Evolutionary conservation across 73 alveolate species (phyloP).

Genomic region (Breviolum minutum): DNA sequence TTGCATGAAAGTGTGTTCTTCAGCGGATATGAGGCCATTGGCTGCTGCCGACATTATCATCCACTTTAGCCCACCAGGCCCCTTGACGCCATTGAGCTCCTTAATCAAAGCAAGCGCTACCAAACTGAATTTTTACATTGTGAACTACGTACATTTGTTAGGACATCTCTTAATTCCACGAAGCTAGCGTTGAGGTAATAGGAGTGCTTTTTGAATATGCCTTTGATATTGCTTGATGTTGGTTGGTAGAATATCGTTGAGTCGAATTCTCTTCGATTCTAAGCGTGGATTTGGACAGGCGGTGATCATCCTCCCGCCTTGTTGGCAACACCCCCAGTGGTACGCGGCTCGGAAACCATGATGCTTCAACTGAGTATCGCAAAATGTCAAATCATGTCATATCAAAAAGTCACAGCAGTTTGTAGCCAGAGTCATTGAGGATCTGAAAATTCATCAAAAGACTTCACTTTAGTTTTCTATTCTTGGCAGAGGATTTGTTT

Average conservation of each 20-base stretch:
- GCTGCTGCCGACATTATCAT: constrained; percentile 73
- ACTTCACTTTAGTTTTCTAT: neutral
- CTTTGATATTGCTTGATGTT: neutral
- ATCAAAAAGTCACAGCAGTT: too few relatives aligned
- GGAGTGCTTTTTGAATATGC: neutral
- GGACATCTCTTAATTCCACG: too few relatives aligned
- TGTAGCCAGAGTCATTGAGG: neutral
- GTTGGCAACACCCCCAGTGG: constrained; percentile 84
- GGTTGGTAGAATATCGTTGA: too few relatives aligned
- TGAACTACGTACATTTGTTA: too few relatives aligned
- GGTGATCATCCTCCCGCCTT: constrained; percentile 37
- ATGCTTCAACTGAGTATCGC: neutral
- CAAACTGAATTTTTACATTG: too few relatives aligned
- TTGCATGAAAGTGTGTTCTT: neutral
- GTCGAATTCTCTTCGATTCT: neutral
- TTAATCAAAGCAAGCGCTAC: too few relatives aligned
- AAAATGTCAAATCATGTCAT: too few relatives aligned
- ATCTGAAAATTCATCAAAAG: neutral
- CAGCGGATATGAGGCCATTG: constrained; percentile 26
- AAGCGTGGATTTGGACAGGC: neutral
- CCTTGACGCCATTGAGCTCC: neutral
- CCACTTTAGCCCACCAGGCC: constrained; percentile 68
- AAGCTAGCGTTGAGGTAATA: neutral
- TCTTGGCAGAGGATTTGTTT: too few relatives aligned
- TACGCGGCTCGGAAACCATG: neutral